A percentile compares a stretch with the other conserved stretches of the same genome.
These are phyloP conservation scores for Phallus indusiatus DNA, from an alignment of 768 basidiomycete genomes.

Conservation along the genomic window DNA sequence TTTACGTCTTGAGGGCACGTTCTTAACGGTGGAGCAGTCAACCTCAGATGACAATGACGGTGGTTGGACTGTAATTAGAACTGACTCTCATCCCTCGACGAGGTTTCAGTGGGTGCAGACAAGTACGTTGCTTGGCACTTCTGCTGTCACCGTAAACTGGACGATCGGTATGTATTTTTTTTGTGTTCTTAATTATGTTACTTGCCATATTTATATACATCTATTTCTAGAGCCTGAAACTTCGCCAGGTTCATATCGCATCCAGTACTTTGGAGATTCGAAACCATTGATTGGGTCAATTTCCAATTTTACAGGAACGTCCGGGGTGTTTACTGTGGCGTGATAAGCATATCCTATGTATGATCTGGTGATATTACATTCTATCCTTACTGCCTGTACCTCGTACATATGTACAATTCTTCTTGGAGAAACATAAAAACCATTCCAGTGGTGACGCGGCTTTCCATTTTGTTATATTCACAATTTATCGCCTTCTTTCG, in stretches of 20 bases:
- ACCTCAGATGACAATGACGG: slow-evolving; percentile 26
- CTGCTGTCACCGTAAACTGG: slow-evolving; percentile 4
- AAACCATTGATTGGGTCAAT: slow-evolving; percentile 59
- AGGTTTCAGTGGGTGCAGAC: slow-evolving; percentile 55
- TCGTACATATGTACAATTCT: no score
- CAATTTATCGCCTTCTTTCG: not conserved
- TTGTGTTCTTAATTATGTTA: not conserved
- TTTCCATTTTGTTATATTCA: not conserved
- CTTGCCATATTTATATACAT: no score
- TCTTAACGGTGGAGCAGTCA: slow-evolving; percentile 56
- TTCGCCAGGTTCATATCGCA: slow-evolving; percentile 59
- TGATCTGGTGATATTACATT: no score
- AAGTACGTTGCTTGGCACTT: slow-evolving; percentile 29
- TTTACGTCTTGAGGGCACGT: slow-evolving; percentile 62
- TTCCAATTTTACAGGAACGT: slow-evolving; percentile 50
- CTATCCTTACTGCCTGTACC: no score
- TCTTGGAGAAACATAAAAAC: not conserved
- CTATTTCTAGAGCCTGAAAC: slow-evolving; percentile 4
- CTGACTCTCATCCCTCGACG: slow-evolving; percentile 76
- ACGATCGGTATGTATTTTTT: slow-evolving; percentile 3
- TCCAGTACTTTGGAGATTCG: slow-evolving; percentile 68
- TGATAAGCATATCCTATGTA: slow-evolving; percentile 17
- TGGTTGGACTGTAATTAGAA: slow-evolving; percentile 47
- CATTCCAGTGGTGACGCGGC: not conserved
- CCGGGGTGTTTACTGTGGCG: slow-evolving; percentile 51